phyloP scores from a whole-genome alignment of 805 yeast species.

The Cyberlindnera mrakii region DNA sequence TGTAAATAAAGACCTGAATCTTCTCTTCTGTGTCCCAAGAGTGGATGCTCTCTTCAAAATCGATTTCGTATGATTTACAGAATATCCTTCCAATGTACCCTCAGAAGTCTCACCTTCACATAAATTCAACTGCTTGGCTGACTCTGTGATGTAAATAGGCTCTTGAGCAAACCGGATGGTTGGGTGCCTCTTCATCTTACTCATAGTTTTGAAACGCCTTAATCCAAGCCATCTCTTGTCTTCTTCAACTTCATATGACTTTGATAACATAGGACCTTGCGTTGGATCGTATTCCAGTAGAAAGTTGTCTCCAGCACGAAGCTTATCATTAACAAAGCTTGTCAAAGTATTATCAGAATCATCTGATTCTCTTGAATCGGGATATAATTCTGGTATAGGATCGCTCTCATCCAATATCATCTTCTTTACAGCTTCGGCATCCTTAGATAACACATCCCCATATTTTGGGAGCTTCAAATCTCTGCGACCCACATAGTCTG shows the following conservation, averaged over 20 bases:
- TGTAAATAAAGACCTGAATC: background rate
- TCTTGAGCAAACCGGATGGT: constrained; percentile 18
- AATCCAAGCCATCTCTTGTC: constrained; percentile 2
- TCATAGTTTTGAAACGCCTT: constrained; percentile 1
- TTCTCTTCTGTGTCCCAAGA: background rate
- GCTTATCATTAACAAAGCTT: constrained; percentile 2
- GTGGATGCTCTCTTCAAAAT: constrained; percentile 4
- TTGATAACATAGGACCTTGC: constrained; percentile 12
- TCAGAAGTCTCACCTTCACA: background rate
- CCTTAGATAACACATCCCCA: constrained; percentile 3
- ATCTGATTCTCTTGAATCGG: constrained; percentile 1
- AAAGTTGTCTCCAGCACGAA: constrained; percentile 1
- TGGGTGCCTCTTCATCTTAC: constrained; percentile 1
- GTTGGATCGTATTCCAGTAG: constrained; percentile 11
- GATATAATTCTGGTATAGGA: background rate
- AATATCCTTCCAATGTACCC: background rate
- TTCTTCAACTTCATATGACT: background rate
- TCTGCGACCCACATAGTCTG: constrained; percentile 6
- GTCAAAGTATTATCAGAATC: constrained; percentile 2
- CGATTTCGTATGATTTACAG: background rate
- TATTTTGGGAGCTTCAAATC: constrained; percentile 9
- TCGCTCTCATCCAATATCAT: background rate
- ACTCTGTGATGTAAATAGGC: constrained; percentile 7
- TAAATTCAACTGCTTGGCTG: background rate
- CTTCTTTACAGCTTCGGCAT: constrained; percentile 9